Percentiles rank a stretch among this genome's conserved stretches.
Conservation (phyloP, 148 eudicot species). For the Salicornia ramosissima region DNA sequence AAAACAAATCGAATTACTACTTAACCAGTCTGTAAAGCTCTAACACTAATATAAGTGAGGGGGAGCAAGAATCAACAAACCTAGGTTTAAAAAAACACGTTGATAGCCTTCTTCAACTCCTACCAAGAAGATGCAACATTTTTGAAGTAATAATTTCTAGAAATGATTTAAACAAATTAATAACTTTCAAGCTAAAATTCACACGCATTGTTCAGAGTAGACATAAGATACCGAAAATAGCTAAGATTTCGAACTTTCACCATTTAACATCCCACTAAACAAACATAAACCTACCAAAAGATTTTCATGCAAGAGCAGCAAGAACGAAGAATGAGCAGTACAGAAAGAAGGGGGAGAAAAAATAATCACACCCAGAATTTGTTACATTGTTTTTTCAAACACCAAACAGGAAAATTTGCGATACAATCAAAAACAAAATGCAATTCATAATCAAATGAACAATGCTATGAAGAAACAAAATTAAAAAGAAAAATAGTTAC, state of each 20-base stretch:
- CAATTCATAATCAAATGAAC: slow-evolving; percentile 3
- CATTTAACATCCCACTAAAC: background rate
- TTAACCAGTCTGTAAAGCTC: background rate
- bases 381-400: background rate
- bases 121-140: background rate
- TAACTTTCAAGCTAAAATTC: slow-evolving; percentile 14
- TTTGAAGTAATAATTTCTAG: background rate
- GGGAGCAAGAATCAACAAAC: background rate
- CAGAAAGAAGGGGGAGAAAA: background rate
- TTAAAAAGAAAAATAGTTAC: background rate
- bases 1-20: background rate
- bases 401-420: background rate
- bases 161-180: background rate
- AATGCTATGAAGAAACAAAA: background rate
- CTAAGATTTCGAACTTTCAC: background rate
- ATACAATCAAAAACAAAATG: background rate
- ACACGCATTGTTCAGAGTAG: slow-evolving; percentile 15
- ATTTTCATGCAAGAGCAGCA: background rate
- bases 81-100: background rate
- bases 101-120: too few relatives aligned
- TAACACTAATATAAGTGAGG: background rate
- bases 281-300: background rate
- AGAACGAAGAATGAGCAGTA: background rate
- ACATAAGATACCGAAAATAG: background rate
- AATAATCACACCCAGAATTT: background rate